phyloP scores from a whole-genome alignment of 768 basidiomycete genomes.

The Lepiota venenata region DNA sequence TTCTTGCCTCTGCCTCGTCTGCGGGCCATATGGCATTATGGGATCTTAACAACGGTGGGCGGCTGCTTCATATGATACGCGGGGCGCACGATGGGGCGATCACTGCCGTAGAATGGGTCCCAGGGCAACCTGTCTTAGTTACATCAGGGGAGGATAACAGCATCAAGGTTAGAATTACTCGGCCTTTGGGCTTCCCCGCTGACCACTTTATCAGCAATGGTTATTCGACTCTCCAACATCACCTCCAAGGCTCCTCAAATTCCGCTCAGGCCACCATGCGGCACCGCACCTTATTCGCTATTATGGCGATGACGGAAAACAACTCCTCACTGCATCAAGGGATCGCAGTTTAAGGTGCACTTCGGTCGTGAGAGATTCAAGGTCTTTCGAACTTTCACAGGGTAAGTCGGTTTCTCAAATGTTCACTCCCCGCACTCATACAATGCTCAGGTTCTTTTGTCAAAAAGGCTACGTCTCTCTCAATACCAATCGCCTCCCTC shows the following conservation, averaged over 20 bases:
- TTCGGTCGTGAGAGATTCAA: slow-evolving; percentile 91
- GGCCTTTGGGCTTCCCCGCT: not conserved
- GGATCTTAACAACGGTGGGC: slow-evolving; percentile 84
- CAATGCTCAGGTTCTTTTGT: slow-evolving; percentile 62
- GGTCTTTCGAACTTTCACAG: slow-evolving; percentile 94
- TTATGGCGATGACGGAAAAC: slow-evolving; percentile 97
- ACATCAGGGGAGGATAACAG: slow-evolving; percentile 94
- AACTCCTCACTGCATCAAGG: slow-evolving; percentile 81
- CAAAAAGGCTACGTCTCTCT: slow-evolving; percentile 76
- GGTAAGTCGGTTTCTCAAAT: slow-evolving; percentile 37
- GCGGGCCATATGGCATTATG: slow-evolving; percentile 89
- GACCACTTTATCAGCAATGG: slow-evolving; percentile 75
- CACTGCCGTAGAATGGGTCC: slow-evolving; percentile 84
- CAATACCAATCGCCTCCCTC: slow-evolving; percentile 75
- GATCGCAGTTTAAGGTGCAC: slow-evolving; percentile 90
- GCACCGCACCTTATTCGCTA: slow-evolving; percentile 92
- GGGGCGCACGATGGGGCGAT: slow-evolving; percentile 89
- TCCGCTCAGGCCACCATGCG: slow-evolving; percentile 85
- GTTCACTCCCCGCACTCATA: not conserved
- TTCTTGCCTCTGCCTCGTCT: slow-evolving; percentile 85
- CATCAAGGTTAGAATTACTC: slow-evolving; percentile 63
- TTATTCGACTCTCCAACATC: slow-evolving; percentile 89
- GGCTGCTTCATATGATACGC: slow-evolving; percentile 78
- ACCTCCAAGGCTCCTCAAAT: slow-evolving; percentile 86
- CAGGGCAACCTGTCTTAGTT: slow-evolving; percentile 87